These are phyloP conservation scores for Botrytis sinoallii DNA, from an alignment of 2,329 filamentous ascomycete species.

Conservation along the genomic window DNA sequence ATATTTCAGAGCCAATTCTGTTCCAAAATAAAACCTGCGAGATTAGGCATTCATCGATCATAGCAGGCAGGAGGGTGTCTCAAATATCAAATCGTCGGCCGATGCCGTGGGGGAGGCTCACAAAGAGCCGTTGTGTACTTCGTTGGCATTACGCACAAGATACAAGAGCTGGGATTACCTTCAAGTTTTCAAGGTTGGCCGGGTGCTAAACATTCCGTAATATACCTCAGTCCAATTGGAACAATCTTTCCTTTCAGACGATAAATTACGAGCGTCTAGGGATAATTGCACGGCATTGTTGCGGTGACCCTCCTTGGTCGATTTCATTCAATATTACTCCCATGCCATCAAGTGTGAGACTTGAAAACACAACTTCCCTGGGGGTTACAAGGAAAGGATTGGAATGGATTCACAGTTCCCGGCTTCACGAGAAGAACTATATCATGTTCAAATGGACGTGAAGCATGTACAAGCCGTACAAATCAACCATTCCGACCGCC, in stretches of 20 bases:
- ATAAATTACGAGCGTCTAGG: neutral
- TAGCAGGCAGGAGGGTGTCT: slow-evolving; percentile 5
- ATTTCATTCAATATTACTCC: neutral
- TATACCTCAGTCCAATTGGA: neutral
- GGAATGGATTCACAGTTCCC: slow-evolving; percentile 64
- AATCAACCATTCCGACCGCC: slow-evolving; percentile 58
- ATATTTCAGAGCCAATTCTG: neutral
- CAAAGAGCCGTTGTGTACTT: slow-evolving; percentile 16
- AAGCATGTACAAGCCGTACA: slow-evolving; percentile 65
- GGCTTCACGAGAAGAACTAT: slow-evolving; percentile 61
- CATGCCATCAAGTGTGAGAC: slow-evolving; percentile 11
- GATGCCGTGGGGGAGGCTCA: slow-evolving; percentile 21
- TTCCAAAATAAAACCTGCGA: neutral
- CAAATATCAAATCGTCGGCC: slow-evolving; percentile 8
- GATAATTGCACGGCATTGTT: neutral
- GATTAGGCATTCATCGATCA: neutral
- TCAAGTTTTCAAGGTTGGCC: neutral
- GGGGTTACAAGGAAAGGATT: slow-evolving; percentile 27
- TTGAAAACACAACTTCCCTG: neutral
- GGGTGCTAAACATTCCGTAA: neutral
- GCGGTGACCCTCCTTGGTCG: neutral
- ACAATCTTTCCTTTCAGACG: neutral
- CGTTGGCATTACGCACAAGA: slow-evolving; percentile 15
- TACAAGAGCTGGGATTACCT: neutral
- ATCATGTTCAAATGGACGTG: slow-evolving; percentile 67